Evolutionary conservation across 2,329 filamentous ascomycete genomes (phyloP).

Genomic region (Blastomyces gilchristii): DNA sequence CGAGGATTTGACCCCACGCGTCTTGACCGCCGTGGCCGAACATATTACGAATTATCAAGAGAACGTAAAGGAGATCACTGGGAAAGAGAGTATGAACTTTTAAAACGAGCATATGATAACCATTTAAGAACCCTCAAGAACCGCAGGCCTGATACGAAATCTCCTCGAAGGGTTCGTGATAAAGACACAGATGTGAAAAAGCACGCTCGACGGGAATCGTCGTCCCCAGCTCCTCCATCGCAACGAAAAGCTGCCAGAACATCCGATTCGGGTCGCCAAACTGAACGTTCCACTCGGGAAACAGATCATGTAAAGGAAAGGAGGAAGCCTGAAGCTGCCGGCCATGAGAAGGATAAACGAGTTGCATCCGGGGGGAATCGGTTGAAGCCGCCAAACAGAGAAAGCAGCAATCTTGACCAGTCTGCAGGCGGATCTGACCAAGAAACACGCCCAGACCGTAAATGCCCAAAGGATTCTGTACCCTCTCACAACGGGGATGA

Average conservation of each 20-base stretch:
- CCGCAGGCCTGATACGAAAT: conserved; percentile 21
- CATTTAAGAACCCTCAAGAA: conserved; percentile 25
- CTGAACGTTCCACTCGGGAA: conserved; percentile 21
- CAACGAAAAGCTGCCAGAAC: conserved; percentile 26
- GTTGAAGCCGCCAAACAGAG: conserved; percentile 20
- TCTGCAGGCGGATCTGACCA: conserved; percentile 24
- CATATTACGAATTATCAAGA: conserved; percentile 79
- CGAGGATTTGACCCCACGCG: conserved; percentile 73
- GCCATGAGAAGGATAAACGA: conserved; percentile 21
- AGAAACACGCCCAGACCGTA: conserved; percentile 19
- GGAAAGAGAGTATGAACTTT: conserved; percentile 73
- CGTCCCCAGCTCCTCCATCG: conserved; percentile 28
- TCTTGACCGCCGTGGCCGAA: conserved; percentile 59
- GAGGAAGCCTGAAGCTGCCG: conserved; percentile 6
- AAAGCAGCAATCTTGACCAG: conserved; percentile 19
- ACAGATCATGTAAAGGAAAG: conserved; percentile 13
- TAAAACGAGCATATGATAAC: conserved; percentile 54
- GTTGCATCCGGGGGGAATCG: conserved; percentile 5
- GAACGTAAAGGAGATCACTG: conserved; percentile 76
- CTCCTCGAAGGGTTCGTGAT: conserved; percentile 32
- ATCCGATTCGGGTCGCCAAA: conserved; percentile 22
- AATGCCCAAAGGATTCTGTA: conserved; percentile 26
- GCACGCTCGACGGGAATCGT: conserved; percentile 26
- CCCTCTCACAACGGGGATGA: conserved; percentile 26
- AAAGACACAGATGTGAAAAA: conserved; percentile 32